phyloP scores from a whole-genome alignment of 805 yeast genomes.

The Hermanozyma aechmeae region DNA sequence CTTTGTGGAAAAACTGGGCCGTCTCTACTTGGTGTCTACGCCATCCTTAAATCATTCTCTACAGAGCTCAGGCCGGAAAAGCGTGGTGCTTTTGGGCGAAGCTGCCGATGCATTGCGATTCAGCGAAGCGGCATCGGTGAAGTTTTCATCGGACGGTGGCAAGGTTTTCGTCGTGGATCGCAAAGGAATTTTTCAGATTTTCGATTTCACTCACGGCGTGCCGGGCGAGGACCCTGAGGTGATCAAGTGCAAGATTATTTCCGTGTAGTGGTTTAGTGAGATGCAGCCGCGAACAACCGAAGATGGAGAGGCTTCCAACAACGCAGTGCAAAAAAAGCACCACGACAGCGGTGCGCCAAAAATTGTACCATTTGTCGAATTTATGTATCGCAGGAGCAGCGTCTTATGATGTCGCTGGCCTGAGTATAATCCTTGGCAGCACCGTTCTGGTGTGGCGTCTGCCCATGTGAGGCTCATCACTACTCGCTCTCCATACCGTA shows the following conservation, averaged over 20 bases:
- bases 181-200: conserved; percentile 68
- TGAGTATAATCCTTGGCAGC: too few relatives aligned
- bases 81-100: conserved; percentile 64
- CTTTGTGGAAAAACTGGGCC: conserved; percentile 70
- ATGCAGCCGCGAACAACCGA: too few relatives aligned
- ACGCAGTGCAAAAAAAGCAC: too few relatives aligned
- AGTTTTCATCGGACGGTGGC: conserved; percentile 76
- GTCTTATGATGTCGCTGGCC: too few relatives aligned
- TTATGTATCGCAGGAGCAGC: too few relatives aligned
- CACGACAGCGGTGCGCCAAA: too few relatives aligned
- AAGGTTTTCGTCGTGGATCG: conserved; percentile 69
- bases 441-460: too few relatives aligned
- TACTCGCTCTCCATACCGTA: too few relatives aligned
- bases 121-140: conserved; percentile 69
- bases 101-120: conserved; percentile 67
- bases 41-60: conserved; percentile 27
- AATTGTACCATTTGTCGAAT: too few relatives aligned
- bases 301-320: too few relatives aligned
- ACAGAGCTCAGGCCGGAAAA: conserved; percentile 20
- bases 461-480: too few relatives aligned
- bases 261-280: conserved; percentile 5
- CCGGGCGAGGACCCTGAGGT: conserved; percentile 61
- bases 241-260: conserved; percentile 54
- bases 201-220: conserved; percentile 81
- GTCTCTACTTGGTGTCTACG: conserved; percentile 58